Evolutionary conservation across 176 grass and related monocot genomes (phyloP).

Genomic region (Poa annua): DNA sequence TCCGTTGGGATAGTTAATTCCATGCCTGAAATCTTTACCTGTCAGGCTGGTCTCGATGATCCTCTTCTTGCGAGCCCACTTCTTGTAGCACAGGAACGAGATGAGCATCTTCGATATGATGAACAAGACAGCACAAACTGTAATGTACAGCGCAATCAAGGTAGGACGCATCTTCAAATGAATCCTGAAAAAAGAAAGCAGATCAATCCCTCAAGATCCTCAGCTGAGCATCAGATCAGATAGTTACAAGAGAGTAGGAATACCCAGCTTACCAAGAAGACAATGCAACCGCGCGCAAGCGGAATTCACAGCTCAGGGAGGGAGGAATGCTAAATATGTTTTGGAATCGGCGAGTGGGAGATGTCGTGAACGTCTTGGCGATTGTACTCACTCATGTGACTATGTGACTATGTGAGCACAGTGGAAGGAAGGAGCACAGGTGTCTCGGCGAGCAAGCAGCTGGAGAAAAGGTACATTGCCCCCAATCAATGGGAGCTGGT

Average conservation of each 20-base stretch:
- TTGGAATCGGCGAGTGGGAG: constrained; percentile 6
- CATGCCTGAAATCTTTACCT: constrained; percentile 34
- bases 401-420: constrained; percentile 38
- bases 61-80: constrained; percentile 68
- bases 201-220: background rate
- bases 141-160: constrained; percentile 66
- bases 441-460: constrained; percentile 36
- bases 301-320: constrained; percentile 5
- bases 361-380: background rate
- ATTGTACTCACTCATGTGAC: constrained; percentile 23
- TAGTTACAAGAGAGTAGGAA: background rate
- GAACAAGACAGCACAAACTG: constrained; percentile 66
- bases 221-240: constrained; percentile 7
- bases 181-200: background rate
- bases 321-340: background rate
- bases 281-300: background rate
- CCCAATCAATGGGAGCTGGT: constrained; percentile 46
- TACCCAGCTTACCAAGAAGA: background rate
- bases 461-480: constrained; percentile 20
- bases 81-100: constrained; percentile 76
- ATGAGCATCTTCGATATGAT: constrained; percentile 80
- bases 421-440: constrained; percentile 25
- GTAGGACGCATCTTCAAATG: constrained; percentile 33
- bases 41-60: constrained; percentile 72
- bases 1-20: background rate